phyloP scores from a whole-genome alignment of 1,284 basidiomycete genomes.

The Puccinia novopanici region DNA sequence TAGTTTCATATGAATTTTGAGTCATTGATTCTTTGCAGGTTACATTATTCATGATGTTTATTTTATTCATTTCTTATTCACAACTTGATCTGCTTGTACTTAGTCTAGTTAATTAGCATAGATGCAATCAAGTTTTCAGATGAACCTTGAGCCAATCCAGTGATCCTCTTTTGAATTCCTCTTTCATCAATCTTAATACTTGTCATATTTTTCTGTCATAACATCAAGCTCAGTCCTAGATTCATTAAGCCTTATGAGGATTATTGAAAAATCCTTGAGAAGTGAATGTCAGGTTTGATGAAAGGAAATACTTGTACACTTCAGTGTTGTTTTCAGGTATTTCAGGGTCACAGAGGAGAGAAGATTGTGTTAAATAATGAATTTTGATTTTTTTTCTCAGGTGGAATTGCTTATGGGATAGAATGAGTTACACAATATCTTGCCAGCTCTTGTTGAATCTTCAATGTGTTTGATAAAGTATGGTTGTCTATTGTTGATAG shows the following conservation, averaged over 20 bases:
- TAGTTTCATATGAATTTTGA: too few species aligned
- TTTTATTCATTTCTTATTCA: too few species aligned
- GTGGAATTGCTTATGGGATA: neutral
- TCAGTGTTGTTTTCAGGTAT: neutral
- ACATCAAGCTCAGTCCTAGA: neutral
- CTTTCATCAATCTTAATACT: too few species aligned
- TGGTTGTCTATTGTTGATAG: neutral
- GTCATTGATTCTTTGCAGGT: too few species aligned
- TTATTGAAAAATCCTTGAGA: neutral
- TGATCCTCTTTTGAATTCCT: too few species aligned
- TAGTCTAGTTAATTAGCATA: too few species aligned
- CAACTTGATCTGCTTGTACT: too few species aligned
- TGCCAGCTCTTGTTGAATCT: neutral
- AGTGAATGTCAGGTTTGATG: neutral
- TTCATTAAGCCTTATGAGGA: too few species aligned
- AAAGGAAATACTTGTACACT: neutral
- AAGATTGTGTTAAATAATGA: neutral
- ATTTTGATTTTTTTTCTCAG: neutral
- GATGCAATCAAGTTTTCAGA: too few species aligned
- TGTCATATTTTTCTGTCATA: too few species aligned
- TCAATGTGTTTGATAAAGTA: neutral
- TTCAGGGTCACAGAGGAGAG: neutral
- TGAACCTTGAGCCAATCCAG: too few species aligned
- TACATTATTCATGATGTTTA: too few species aligned
- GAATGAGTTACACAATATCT: neutral